Base-by-base conservation (phyloP, 441 rosid genomes). In the Codiaeum variegatum region DNA sequence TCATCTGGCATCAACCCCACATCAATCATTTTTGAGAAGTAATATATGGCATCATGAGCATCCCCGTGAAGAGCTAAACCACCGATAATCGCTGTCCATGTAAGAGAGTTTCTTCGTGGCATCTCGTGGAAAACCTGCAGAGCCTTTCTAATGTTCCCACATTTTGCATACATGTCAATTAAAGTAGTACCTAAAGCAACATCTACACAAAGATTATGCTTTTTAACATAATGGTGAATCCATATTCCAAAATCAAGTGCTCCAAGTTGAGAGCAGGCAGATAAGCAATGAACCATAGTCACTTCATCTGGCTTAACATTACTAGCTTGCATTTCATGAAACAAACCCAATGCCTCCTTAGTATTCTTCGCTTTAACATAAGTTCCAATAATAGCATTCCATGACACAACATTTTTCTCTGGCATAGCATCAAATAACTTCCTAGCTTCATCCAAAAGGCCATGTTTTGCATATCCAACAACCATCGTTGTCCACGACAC, bases 211-310 rank as follows among this genome's bases (percentile, higher is more conserved):
- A 91, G 79, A 73, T 82, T 82, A 62, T 87, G 81, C 71, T 75
- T 90, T 77, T 85, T 73, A 29, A 90, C 81, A 69, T 86, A 94
- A 44, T 79, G 90, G 76, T 94, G 96, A 78, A 88, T 82, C 98
- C 96, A 94, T 56, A 88, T 80, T 68, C 98, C 97, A 28, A 83
- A 75, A 32, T 88, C 94, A 64, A 88, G 94, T 32, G 90, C 94
- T 70, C 96, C 97, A 66, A 93, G 90, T 72, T 89, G 94, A 26
- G 94, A 88, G 81, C 97, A 91, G 6, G 93, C 98, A 66, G 91
- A 88, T 74, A 94, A 84, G 80, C 97, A 91, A 81, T 82, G 90
- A 34, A 94, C 83, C 95, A 88, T 85, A 15, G 95, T 94, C 75
- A 89, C 91, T 59, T 80, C 85, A 49, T 94, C 95, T 1, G 95